Evolutionary conservation across 805 yeast genomes (phyloP), one percentile per base, ranked within the genome.

Genomic region (Candida insectorum): DNA sequence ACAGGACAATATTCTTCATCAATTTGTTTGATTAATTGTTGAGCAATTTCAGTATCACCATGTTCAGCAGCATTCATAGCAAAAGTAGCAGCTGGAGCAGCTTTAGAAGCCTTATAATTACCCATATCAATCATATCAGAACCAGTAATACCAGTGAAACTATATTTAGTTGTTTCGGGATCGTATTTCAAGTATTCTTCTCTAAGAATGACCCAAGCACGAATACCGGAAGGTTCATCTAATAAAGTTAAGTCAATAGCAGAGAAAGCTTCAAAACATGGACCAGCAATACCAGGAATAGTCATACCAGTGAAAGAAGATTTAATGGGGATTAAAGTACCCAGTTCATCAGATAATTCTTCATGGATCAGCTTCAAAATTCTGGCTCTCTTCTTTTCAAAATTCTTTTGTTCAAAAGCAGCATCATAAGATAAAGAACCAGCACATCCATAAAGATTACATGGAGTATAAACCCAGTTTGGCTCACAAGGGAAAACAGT

Each of bases 401-500:
- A 35, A 31, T 35, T 35, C 29, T 26, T 30, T 24, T 35, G 39
- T 10, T 35, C 31, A 24, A 30, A 35, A 19, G 30, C 31, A 6
- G 31, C 26, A 27, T 35, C 39, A 21, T 35, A 35, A 31, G 31
- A 32, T 22, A 35, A 11, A 11, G 34, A 23, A 5, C 39, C 39
- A 31, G 35, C 34, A 26, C 34, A 30, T 8, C 31, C 39, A 22
- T 25, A 30, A 30, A 35, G 30, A 24, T 35, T 35, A 22, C 39
- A 35, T 20, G 34, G 29, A 30, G 39, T 31, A 14, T 35, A 35
- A 23, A 30, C 17, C 39, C 39, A 35, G 34, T 35, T 35, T 15
- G 39, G 39, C 23, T 35, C 39, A 35, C 39, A 35, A 14, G 39
- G 39, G 31, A 30, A 35, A 21, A 35, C 34, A 15, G 34, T 30